Base-by-base conservation (phyloP, 805 yeast species). In the Kockiozyma suomiensis region DNA sequence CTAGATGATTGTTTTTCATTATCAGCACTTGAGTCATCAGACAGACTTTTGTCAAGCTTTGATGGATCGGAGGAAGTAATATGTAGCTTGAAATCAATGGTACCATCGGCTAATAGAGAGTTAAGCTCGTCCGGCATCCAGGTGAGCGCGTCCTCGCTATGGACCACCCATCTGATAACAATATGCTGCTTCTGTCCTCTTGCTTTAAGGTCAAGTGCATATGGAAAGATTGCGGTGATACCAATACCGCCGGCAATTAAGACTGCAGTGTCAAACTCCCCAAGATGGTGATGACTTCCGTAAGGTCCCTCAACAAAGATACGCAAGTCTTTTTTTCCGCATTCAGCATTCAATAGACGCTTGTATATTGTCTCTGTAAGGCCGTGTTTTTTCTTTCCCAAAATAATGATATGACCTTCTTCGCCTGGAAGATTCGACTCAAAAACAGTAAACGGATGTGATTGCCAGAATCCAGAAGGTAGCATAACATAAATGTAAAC, bases 181-280 rank as follows among this genome's bases (percentile, higher is more conserved):
- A 61, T 45, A 38, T 56, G 61, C 55, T 60, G 64, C n/a, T 33
- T 33, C 38, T 32, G 45, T 26, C 25, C 38, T 13, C 53, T 48
- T 28, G 15, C 21, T 46, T 17, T 50, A 28, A 57, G 58, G 47
- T 61, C 75, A 58, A 54, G 66, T 58, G 81, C 82, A 58, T 82
- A 77, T 2, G 83, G 75, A 43, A 79, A 75, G 8, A 82, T 74
- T 0, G 84, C 86, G 0, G 88, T 83, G 68, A 85, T 78, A 8
- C 88, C 88, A 62, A 82, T 82, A 3, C 88, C 88, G 13, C 88
- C 88, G 2, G 86, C 85, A 42, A 85, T 71, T 49, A 84, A 77
- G 6, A 83, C 72, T 0, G 81, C 79, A 48, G 76, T 76, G 40
- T 76, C 81, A 5, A 80, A 82, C 23, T 77, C 75, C 46, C 76